A percentile compares a stretch with the other conserved stretches of the same genome.
Conservation (phyloP, 108 stramenopile species). For the Cyclotella cryptica region DNA sequence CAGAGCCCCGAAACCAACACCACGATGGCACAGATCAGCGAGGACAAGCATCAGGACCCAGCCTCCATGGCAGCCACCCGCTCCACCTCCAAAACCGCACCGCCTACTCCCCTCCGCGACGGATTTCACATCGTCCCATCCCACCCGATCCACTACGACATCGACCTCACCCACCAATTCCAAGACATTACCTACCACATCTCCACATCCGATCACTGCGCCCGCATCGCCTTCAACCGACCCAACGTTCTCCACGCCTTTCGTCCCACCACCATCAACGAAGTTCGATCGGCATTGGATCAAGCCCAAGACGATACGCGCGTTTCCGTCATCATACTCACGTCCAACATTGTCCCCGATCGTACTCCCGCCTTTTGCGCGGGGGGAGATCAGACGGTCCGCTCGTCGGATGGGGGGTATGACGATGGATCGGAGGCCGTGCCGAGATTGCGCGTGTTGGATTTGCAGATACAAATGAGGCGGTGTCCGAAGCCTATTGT, state of each 20-base stretch:
- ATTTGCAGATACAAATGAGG: conserved; percentile 92
- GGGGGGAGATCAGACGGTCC: conserved; percentile 92
- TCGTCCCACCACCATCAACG: conserved; percentile 93
- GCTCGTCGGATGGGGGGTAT: conserved; percentile 84
- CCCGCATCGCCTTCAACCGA: conserved; percentile 89
- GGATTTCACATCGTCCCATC: conserved; percentile 79
- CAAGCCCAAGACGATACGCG: conserved; percentile 83
- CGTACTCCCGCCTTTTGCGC: conserved; percentile 93
- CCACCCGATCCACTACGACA: conserved; percentile 69
- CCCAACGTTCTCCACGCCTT: conserved; percentile 92
- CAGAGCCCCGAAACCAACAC: not conserved
- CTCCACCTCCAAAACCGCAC: conserved; percentile 69
- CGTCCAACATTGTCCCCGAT: conserved; percentile 60
- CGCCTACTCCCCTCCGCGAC: conserved; percentile 77
- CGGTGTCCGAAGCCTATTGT: conserved; percentile 96
- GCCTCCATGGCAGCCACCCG: conserved; percentile 85
- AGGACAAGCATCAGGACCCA: conserved; percentile 30
- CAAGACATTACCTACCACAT: conserved; percentile 84
- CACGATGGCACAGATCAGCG: conserved; percentile 9
- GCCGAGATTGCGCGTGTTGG: conserved; percentile 84
- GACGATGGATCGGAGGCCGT: conserved; percentile 90
- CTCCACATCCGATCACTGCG: conserved; percentile 67
- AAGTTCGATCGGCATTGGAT: conserved; percentile 84
- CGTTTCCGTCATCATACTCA: conserved; percentile 84
- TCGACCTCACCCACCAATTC: conserved; percentile 53